phyloP scores from a whole-genome alignment of 2,329 filamentous ascomycete genomes.

The Fusarium caatingaense region DNA sequence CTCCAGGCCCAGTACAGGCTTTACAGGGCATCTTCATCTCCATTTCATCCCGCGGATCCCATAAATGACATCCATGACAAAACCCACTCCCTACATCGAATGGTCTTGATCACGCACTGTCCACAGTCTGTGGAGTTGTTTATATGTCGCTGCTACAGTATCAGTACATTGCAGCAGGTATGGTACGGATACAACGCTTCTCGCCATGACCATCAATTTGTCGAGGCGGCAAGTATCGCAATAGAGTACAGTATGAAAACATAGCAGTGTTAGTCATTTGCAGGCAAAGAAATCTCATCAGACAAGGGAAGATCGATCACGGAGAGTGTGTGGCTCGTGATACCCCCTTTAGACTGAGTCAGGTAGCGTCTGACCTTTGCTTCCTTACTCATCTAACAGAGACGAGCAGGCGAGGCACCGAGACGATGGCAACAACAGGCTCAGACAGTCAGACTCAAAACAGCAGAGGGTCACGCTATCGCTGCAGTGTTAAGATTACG shows the following conservation, averaged over 20 bases:
- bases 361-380: conserved; percentile 42
- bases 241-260: conserved; percentile 2
- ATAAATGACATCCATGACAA: conserved; percentile 33
- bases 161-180: not conserved
- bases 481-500: conserved; percentile 41
- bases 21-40: conserved; percentile 14
- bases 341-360: conserved; percentile 35
- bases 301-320: conserved; percentile 16
- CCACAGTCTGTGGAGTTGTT: conserved; percentile 22
- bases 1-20: not conserved
- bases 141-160: conserved; percentile 11
- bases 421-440: conserved; percentile 36
- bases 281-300: conserved; percentile 10
- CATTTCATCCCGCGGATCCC: conserved; percentile 32
- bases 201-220: conserved; percentile 6
- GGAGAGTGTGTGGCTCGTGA: conserved; percentile 25
- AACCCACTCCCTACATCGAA: conserved; percentile 21
- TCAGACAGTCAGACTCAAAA: conserved; percentile 36
- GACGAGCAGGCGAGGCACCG: conserved; percentile 20
- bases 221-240: conserved; percentile 3
- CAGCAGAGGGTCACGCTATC: conserved; percentile 40
- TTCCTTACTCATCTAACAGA: conserved; percentile 40
- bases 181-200: not conserved
- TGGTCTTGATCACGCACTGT: conserved; percentile 21
- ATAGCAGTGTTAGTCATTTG: not conserved